Evolutionary conservation across 192 early-diverging fungal species (phyloP).

Genomic region (Coemansia sp.): DNA sequence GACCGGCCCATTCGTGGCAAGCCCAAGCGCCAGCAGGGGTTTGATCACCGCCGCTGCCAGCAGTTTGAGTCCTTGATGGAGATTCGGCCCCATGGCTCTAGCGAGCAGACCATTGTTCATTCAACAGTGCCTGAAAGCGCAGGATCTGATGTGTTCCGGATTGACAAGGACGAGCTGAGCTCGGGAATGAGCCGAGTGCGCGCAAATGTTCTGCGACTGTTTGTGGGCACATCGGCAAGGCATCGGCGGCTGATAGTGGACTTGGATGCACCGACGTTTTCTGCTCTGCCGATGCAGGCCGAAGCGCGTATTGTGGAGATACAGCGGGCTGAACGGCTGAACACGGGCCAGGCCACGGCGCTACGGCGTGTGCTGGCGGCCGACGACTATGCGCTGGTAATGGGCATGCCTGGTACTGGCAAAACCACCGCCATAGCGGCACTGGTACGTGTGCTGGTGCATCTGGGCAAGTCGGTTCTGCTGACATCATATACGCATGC

Average conservation of each 20-base stretch:
- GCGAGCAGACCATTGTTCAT: constrained; percentile 26
- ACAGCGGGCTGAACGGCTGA: constrained; percentile 54
- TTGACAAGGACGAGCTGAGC: constrained; percentile 83
- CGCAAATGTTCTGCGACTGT: constrained; percentile 74
- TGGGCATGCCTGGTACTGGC: constrained; percentile 97
- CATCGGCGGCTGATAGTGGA: constrained; percentile 79
- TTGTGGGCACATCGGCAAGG: constrained; percentile 55
- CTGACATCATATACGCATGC: constrained; percentile 89
- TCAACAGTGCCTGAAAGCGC: constrained; percentile 36
- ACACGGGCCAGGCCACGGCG: constrained; percentile 68
- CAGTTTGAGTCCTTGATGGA: constrained; percentile 45
- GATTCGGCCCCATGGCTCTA: constrained; percentile 20
- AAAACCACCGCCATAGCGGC: constrained; percentile 88
- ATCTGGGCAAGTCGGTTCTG: constrained; percentile 71
- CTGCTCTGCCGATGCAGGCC: constrained; percentile 15
- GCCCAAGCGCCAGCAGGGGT: constrained; percentile 55
- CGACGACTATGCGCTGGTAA: constrained; percentile 82
- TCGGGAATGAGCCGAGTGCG: constrained; percentile 66
- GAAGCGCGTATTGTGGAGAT: constrained; percentile 14
- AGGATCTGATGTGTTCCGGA: constrained; percentile 50
- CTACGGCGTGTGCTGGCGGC: constrained; percentile 71
- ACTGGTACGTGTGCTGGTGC: constrained; percentile 68
- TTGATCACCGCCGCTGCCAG: constrained; percentile 61
- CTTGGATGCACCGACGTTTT: constrained; percentile 66
- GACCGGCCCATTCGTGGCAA: constrained; percentile 67